These are phyloP conservation scores for Silene uniflora DNA, from an alignment of 148 eudicot species.

Conservation along the genomic window DNA sequence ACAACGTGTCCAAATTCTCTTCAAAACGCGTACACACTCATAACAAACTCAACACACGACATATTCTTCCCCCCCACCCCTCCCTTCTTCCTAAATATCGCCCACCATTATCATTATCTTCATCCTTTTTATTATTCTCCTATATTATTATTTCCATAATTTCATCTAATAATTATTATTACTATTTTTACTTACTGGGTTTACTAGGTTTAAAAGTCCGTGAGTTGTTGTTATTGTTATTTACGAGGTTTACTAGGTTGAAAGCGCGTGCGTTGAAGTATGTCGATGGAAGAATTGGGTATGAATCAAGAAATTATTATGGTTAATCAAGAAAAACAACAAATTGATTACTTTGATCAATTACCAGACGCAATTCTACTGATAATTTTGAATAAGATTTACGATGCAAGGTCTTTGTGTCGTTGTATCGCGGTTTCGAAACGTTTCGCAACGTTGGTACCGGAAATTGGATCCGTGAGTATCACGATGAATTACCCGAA, in stretches of 20 bases:
- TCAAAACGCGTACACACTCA: slow-evolving; percentile 27
- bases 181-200: no score
- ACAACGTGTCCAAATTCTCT: slow-evolving; percentile 19
- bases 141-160: neutral
- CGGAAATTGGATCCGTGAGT: slow-evolving; percentile 37
- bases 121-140: neutral
- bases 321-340: neutral
- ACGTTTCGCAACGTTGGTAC: slow-evolving; percentile 38
- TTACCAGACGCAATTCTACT: slow-evolving; percentile 47
- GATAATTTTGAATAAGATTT: slow-evolving; percentile 42
- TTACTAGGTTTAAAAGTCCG: no score
- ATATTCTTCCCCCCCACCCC: neutral
- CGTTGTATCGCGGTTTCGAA: slow-evolving; percentile 41
- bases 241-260: no score
- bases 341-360: slow-evolving; percentile 45
- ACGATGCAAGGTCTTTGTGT: slow-evolving; percentile 44
- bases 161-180: no score
- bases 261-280: no score
- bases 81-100: neutral
- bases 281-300: neutral
- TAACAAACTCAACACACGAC: neutral
- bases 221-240: no score
- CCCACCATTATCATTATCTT: neutral
- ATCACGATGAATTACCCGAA: slow-evolving; percentile 21
- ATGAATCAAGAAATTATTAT: neutral